These are phyloP conservation scores for Talaromyces sp. DNA, from an alignment of 2,329 filamentous ascomycete species.

Conservation along the genomic window DNA sequence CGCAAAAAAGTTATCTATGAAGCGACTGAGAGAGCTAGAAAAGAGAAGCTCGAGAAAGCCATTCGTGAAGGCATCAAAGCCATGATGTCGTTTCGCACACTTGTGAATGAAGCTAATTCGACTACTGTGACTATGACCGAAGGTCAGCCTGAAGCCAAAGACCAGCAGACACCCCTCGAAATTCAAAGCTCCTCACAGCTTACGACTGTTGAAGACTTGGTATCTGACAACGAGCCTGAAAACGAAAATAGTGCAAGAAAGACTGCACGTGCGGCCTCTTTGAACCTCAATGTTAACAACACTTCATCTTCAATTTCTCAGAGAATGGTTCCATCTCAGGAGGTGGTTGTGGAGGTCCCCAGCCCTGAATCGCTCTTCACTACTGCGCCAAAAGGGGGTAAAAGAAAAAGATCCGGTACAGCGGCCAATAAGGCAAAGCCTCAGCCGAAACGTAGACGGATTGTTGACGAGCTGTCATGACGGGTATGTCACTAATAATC, in stretches of 20 bases:
- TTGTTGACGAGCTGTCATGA: not conserved
- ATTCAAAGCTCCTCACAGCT: not conserved
- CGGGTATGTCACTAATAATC: not conserved
- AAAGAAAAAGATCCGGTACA: not conserved
- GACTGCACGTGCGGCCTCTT: not conserved
- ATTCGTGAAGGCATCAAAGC: not conserved
- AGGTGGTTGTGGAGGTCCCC: not conserved
- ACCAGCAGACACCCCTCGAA: not conserved
- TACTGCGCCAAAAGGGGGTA: not conserved
- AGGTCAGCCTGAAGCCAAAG: not conserved
- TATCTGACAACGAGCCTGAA: not conserved
- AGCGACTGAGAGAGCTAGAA: not conserved
- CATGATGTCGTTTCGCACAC: not conserved
- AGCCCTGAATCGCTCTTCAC: not conserved
- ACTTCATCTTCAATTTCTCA: not conserved
- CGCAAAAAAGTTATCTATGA: not conserved
- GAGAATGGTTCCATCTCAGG: not conserved
- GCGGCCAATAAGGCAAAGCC: not conserved
- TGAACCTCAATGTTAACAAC: not conserved
- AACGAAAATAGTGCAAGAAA: not conserved
- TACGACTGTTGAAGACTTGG: not conserved
- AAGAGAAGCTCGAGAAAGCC: not conserved
- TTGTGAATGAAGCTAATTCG: not conserved
- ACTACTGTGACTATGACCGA: not conserved
- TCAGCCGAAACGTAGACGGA: not conserved